These are phyloP conservation scores for Penicillium polonicum DNA, from an alignment of 2,329 filamentous ascomycete species.

Conservation along the genomic window DNA sequence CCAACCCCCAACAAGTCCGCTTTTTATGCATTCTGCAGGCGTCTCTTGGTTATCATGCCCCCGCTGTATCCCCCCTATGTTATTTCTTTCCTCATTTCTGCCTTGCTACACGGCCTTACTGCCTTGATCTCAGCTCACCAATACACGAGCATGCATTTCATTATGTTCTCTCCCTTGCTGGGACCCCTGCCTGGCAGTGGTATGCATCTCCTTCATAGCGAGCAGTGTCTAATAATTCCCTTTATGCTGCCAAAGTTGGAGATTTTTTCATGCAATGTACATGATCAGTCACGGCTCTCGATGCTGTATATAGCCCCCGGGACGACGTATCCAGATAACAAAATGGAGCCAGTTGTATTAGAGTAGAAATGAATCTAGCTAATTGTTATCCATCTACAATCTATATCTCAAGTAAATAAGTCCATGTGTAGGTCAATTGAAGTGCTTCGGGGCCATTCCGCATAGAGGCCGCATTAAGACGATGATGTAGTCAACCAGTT, in stretches of 20 bases:
- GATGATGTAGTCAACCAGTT: conserved; percentile 13
- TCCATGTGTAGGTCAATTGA: background rate
- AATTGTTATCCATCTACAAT: background rate
- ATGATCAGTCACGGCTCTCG: conserved; percentile 27
- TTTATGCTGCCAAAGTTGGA: conserved; percentile 13
- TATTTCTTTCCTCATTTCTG: conserved; percentile 21
- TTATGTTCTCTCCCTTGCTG: conserved; percentile 3
- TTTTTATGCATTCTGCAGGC: conserved; percentile 41
- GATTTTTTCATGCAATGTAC: conserved; percentile 31
- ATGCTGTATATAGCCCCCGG: conserved; percentile 33
- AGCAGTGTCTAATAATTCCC: conserved; percentile 18
- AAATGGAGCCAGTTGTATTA: conserved; percentile 14
- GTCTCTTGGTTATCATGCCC: conserved; percentile 30
- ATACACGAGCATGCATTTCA: conserved; percentile 6
- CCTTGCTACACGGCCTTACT: conserved; percentile 14
- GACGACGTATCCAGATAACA: conserved; percentile 27
- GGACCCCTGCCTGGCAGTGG: background rate
- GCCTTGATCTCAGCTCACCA: conserved; percentile 6
- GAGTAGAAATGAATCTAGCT: background rate
- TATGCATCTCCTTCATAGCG: conserved; percentile 1
- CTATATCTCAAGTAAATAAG: no score
- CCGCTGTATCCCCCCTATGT: conserved; percentile 20
- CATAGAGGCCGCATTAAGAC: conserved; percentile 17
- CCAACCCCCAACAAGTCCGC: conserved; percentile 15
- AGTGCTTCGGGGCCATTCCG: conserved; percentile 4